phyloP scores from a whole-genome alignment of 2,329 filamentous ascomycete genomes.

The Coniella vitis region DNA sequence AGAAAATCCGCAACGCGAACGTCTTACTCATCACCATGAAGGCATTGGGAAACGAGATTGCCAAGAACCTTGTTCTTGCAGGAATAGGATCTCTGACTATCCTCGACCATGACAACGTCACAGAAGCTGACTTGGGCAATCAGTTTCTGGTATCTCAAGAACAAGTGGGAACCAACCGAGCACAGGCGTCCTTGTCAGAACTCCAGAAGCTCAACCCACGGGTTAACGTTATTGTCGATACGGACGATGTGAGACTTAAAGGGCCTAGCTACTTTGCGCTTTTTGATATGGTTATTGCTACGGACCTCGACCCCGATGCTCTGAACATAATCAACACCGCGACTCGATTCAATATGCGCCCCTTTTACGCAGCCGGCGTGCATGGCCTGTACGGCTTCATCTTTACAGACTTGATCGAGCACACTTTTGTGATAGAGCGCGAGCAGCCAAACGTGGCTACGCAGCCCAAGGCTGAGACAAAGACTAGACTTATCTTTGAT shows the following conservation, averaged over 20 bases:
- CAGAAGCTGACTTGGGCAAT: slow-evolving; percentile 71
- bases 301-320: slow-evolving; percentile 70
- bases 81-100: slow-evolving; percentile 88
- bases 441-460: slow-evolving; percentile 70
- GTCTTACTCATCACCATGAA: slow-evolving; percentile 85
- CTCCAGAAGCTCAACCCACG: slow-evolving; percentile 85
- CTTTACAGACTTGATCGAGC: slow-evolving; percentile 85
- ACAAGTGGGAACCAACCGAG: slow-evolving; percentile 75
- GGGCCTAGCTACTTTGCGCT: slow-evolving; percentile 65
- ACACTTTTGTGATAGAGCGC: slow-evolving; percentile 84
- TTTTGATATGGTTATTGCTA: slow-evolving; percentile 85
- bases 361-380: slow-evolving; percentile 83
- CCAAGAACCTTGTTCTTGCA: slow-evolving; percentile 93
- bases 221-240: slow-evolving; percentile 68
- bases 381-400: slow-evolving; percentile 94
- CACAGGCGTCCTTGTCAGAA: slow-evolving; percentile 68
- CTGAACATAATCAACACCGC: slow-evolving; percentile 79
- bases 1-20: slow-evolving; percentile 82
- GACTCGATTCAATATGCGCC: slow-evolving; percentile 67
- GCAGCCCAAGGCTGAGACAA: slow-evolving; percentile 57
- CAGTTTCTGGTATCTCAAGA: slow-evolving; percentile 71
- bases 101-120: slow-evolving; percentile 69
- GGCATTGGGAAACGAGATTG: slow-evolving; percentile 86
- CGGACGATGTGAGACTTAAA: slow-evolving; percentile 60
- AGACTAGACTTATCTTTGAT: slow-evolving; percentile 68